These are phyloP conservation scores for Neurospora sp. DNA, from an alignment of 495 filamentous ascomycete genomes.

Conservation along the genomic window DNA sequence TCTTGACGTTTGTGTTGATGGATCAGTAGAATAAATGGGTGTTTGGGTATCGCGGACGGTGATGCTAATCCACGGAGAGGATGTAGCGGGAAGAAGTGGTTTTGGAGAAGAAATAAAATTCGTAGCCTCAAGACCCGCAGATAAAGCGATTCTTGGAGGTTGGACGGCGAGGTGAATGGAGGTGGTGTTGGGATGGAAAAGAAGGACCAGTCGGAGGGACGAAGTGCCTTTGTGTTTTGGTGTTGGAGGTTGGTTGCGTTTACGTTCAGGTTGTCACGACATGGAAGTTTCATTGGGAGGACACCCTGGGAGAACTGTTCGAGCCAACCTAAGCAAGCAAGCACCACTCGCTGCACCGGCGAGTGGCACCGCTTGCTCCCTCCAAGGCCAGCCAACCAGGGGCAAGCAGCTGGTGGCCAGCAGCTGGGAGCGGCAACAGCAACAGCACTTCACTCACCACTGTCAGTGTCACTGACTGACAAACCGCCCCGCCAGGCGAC, in stretches of 20 bases:
- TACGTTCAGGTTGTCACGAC: not conserved
- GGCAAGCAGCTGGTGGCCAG: constrained; percentile 1
- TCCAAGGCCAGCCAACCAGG: constrained; percentile 9
- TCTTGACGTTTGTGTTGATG: constrained; percentile 19
- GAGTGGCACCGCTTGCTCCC: not conserved
- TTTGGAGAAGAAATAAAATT: not conserved
- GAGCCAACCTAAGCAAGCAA: not conserved
- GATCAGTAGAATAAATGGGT: constrained; percentile 5
- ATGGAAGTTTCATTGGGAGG: constrained; percentile 1
- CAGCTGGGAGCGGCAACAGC: constrained; percentile 4
- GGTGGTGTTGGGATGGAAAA: not conserved
- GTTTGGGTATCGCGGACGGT: constrained; percentile 4
- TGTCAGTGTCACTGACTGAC: not conserved
- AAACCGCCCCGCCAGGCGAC: constrained; percentile 19
- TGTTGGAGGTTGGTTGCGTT: not conserved
- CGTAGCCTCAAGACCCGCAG: not conserved
- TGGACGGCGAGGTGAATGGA: not conserved
- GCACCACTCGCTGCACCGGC: not conserved
- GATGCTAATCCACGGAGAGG: not conserved
- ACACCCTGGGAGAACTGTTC: not conserved
- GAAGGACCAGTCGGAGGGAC: not conserved
- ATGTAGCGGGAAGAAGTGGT: not conserved
- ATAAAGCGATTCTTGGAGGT: not conserved
- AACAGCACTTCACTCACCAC: not conserved
- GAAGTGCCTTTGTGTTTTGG: constrained; percentile 1